Evolutionary conservation across 2,329 filamentous ascomycete genomes (phyloP), one percentile per base, ranked within the genome.

Genomic region (Trichoderma sp.): DNA sequence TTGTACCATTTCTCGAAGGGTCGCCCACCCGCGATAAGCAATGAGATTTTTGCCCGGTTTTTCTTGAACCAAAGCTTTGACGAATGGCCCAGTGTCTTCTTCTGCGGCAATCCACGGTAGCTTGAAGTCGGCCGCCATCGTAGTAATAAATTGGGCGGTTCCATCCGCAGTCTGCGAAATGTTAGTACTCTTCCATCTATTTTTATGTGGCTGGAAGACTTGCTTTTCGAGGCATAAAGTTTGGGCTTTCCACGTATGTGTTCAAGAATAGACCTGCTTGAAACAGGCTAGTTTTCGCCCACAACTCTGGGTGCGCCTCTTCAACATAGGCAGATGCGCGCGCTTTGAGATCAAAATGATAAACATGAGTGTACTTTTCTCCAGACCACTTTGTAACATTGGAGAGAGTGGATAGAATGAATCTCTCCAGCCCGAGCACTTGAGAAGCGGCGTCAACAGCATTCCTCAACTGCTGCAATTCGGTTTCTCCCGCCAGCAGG

Each of bases 381-480:
- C 19, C 31, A 10, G 40, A 64, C 14, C 19, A 19, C 68, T 78
- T 80, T 10, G 71, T 74, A 1, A 76, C 75, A 72, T 82, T 72
- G 2, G 77, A 75, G 0, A 83, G 70, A 0, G 76, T 76, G 5
- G 80, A 83, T 3, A 81, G 71, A 2, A 84, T 70, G 14, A 84
- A 77, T 3, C 78, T 72, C 40, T 83, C 76, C 2, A 84, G 70
- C 0, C 71, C 76, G 0, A 69, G 64, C 1, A 81, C 66, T 4
- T 73, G 72, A 29, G 49, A 24, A 53, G 49, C 49, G 2, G 21
- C 21, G 24, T 53, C 24, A 14, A 53, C 29, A 16, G 24, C 24
- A 14, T 53, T 53, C 24, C 29, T 53, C 6, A 53, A 7, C 14
- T 53, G 49, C 14, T 53, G 21, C 1, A 24, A 8, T 19, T 53